A percentile compares a stretch with the other conserved stretches of the same genome.
phyloP scores from a whole-genome alignment of 208 protist species.

The Leishmania martiniquensis region DNA sequence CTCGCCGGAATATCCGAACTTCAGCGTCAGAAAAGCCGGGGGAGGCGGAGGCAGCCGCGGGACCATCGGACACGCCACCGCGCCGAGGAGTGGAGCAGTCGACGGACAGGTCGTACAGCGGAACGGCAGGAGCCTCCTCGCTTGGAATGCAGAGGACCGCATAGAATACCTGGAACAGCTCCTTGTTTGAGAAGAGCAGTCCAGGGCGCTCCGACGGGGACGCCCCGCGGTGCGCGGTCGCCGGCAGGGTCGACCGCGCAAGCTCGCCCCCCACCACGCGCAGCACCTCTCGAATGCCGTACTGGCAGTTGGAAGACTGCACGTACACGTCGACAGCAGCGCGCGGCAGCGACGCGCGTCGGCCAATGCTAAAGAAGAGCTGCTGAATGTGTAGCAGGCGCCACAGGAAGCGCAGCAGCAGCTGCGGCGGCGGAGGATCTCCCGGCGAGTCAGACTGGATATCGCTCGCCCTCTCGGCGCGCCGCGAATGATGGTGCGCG shows the following conservation, averaged over 20 bases:
- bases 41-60: not conserved
- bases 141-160: constrained; percentile 24
- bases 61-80: not conserved
- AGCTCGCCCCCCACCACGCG: constrained; percentile 26
- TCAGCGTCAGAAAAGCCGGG: not conserved
- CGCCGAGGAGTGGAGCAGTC: not conserved
- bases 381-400: constrained; percentile 22
- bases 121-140: constrained; percentile 29
- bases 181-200: not conserved
- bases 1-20: not conserved
- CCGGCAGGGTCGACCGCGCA: not conserved
- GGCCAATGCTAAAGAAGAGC: constrained; percentile 24
- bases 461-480: not conserved
- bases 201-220: not conserved
- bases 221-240: not conserved
- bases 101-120: not conserved
- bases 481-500: not conserved
- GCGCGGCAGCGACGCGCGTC: constrained; percentile 20
- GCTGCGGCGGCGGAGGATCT: not conserved
- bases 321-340: constrained; percentile 19
- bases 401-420: constrained; percentile 25
- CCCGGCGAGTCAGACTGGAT: not conserved
- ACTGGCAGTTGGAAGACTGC: constrained; percentile 20
- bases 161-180: constrained; percentile 28
- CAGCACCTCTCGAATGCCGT: constrained; percentile 25